These are phyloP conservation scores for Arthrobotrys pseudoclavata DNA, from an alignment of 2,329 filamentous ascomycete genomes.

Conservation along the genomic window DNA sequence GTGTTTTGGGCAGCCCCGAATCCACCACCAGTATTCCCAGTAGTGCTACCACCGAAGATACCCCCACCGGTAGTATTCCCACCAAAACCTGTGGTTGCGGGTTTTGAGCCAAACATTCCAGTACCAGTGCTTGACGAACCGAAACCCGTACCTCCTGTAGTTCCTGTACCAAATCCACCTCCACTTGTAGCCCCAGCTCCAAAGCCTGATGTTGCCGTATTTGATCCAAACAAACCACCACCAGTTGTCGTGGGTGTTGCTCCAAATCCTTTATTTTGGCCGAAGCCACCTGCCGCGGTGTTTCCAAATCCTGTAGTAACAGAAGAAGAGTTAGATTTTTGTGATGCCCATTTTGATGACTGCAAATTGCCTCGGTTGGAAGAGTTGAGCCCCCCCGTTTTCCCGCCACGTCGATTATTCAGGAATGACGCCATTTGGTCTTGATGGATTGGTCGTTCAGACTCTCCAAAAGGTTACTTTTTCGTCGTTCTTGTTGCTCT, in stretches of 20 bases:
- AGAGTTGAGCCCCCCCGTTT: constrained; percentile 32
- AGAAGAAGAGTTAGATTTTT: constrained; percentile 59
- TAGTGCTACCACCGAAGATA: constrained; percentile 60
- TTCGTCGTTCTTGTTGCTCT: constrained; percentile 39
- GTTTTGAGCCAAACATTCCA: constrained; percentile 60
- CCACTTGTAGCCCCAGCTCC: constrained; percentile 63
- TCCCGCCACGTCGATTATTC: constrained; percentile 41
- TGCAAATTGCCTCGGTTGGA: constrained; percentile 49
- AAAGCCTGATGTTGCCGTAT: constrained; percentile 62
- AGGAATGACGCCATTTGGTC: constrained; percentile 41
- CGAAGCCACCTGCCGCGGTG: constrained; percentile 59
- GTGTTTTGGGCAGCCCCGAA: constrained; percentile 55
- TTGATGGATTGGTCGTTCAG: constrained; percentile 46
- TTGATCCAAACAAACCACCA: constrained; percentile 72
- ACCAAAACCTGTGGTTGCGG: constrained; percentile 57
- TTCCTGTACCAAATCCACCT: constrained; percentile 67
- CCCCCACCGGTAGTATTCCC: constrained; percentile 38
- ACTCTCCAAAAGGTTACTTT: constrained; percentile 35
- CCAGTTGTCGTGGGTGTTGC: constrained; percentile 66
- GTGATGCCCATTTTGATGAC: constrained; percentile 60
- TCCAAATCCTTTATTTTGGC: constrained; percentile 61
- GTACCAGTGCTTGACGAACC: constrained; percentile 54
- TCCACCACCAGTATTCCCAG: constrained; percentile 60
- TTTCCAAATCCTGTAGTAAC: constrained; percentile 61
- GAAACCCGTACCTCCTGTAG: constrained; percentile 65